These are phyloP conservation scores for Chimonanthus praecox DNA, from an alignment of 164 flowering plant species.

Conservation along the genomic window DNA sequence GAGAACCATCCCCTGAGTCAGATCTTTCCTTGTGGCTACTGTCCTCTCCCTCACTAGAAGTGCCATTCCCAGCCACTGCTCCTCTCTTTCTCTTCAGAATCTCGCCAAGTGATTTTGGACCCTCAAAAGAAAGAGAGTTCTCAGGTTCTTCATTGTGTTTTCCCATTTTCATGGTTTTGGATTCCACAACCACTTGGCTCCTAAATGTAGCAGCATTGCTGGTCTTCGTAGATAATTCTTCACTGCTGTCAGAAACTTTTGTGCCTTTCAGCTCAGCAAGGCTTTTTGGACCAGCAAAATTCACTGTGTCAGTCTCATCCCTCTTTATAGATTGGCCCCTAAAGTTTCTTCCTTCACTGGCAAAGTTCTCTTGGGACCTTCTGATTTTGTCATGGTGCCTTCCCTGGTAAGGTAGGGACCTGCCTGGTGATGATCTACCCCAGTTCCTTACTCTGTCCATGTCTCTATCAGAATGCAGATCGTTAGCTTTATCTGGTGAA, in stretches of 20 bases:
- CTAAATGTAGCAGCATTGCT: not conserved
- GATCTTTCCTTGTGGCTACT: constrained; percentile 14
- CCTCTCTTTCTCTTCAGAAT: constrained; percentile 78
- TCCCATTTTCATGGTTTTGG: constrained; percentile 21
- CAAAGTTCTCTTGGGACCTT: constrained; percentile 30
- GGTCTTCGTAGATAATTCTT: constrained; percentile 20
- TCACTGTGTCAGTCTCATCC: constrained; percentile 23
- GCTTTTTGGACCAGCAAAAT: constrained; percentile 58
- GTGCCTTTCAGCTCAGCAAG: constrained; percentile 50
- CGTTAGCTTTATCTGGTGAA: constrained; percentile 24
- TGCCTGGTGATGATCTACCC: constrained; percentile 43
- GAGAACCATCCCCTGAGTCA: constrained; percentile 5
- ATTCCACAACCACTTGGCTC: constrained; percentile 24
- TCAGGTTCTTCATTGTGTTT: constrained; percentile 28
- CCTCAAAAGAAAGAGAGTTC: constrained; percentile 57
- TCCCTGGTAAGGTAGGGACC: constrained; percentile 33
- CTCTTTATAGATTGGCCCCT: constrained; percentile 21
- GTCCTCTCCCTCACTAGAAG: constrained; percentile 20
- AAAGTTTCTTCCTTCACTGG: constrained; percentile 27
- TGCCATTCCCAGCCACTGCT: constrained; percentile 25
- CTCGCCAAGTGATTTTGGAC: constrained; percentile 75
- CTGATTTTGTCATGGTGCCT: constrained; percentile 45
- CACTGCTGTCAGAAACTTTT: constrained; percentile 21
- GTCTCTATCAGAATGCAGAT: constrained; percentile 34
- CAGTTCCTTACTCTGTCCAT: constrained; percentile 37